Evolutionary conservation across 1,284 basidiomycete species (phyloP).

Genomic region (Malassezia brasiliensis): DNA sequence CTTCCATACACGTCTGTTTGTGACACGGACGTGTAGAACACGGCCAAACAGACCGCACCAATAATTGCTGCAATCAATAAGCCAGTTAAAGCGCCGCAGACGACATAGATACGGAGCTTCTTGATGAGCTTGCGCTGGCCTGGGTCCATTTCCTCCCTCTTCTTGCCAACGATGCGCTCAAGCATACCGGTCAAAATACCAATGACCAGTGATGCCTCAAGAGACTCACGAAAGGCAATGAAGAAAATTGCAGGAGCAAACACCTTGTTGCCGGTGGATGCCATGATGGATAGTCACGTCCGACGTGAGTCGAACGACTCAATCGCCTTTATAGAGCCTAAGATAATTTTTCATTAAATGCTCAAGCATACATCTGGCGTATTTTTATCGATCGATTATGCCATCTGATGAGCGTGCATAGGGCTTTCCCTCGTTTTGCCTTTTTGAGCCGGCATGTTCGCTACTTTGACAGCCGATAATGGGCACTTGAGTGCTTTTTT

Average conservation of each 20-base stretch:
- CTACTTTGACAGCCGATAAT: too few relatives aligned
- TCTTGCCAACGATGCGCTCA: conserved; percentile 29
- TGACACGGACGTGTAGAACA: conserved; percentile 37
- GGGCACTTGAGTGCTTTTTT: too few relatives aligned
- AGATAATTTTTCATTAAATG: too few relatives aligned
- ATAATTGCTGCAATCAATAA: conserved; percentile 35
- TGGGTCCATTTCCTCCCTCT: conserved; percentile 19
- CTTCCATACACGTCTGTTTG: conserved; percentile 54
- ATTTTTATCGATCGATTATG: neutral
- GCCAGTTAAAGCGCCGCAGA: conserved; percentile 32
- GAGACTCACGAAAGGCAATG: conserved; percentile 42
- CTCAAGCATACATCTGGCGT: too few relatives aligned
- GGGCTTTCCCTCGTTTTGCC: too few relatives aligned
- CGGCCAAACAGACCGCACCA: conserved; percentile 40
- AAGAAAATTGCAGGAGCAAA: conserved; percentile 46
- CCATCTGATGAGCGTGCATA: neutral
- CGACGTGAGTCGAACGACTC: too few relatives aligned
- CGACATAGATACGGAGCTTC: conserved; percentile 24
- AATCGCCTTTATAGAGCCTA: too few relatives aligned
- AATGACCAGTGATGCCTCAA: conserved; percentile 44
- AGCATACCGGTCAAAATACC: conserved; percentile 43
- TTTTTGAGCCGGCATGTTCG: too few relatives aligned
- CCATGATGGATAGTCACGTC: neutral
- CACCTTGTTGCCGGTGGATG: conserved; percentile 26
- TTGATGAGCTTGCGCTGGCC: conserved; percentile 25